Conservation (phyloP, 1,284 basidiomycete genomes). For the Marasmius tenuissimus region DNA sequence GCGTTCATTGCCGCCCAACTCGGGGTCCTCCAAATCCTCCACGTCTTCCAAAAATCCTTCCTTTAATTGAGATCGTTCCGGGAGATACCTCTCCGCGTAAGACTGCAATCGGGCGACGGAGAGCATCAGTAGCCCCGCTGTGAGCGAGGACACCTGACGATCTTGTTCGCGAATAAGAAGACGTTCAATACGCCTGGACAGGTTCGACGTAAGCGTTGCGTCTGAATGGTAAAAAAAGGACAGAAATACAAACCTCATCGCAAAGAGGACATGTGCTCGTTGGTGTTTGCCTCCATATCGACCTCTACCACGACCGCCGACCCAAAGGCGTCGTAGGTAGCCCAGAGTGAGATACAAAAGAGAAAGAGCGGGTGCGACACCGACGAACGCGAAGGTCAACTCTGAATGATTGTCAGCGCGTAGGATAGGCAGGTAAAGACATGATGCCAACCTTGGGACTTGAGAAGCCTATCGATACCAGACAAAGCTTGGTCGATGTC, state of each 20-base stretch:
- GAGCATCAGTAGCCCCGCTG: conserved; percentile 73
- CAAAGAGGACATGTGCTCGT: conserved; percentile 55
- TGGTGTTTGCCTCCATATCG: conserved; percentile 52
- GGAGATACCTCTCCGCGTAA: conserved; percentile 58
- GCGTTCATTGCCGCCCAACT: conserved; percentile 68
- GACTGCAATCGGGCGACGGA: conserved; percentile 68
- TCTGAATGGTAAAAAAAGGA: too few species aligned
- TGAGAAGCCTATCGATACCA: conserved; percentile 90
- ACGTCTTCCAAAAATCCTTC: conserved; percentile 87
- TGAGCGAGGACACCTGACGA: conserved; percentile 46
- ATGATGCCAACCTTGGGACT: conserved; percentile 58
- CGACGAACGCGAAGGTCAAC: conserved; percentile 96
- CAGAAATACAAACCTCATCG: conserved; percentile 52
- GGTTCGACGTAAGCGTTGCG: too few species aligned
- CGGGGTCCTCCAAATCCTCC: conserved; percentile 77
- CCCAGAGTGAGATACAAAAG: conserved; percentile 74
- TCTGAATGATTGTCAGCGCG: conserved; percentile 39
- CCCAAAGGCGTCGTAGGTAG: conserved; percentile 51
- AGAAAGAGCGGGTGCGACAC: conserved; percentile 88
- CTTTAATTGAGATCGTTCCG: conserved; percentile 57
- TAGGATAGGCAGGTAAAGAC: background rate
- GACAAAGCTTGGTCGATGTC: conserved; percentile 88
- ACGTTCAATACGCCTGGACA: conserved; percentile 69
- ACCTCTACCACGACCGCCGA: conserved; percentile 44
- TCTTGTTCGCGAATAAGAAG: conserved; percentile 58